Evolutionary conservation across 1,284 basidiomycete species (phyloP).

Genomic region (Boletellus deceptivus): DNA sequence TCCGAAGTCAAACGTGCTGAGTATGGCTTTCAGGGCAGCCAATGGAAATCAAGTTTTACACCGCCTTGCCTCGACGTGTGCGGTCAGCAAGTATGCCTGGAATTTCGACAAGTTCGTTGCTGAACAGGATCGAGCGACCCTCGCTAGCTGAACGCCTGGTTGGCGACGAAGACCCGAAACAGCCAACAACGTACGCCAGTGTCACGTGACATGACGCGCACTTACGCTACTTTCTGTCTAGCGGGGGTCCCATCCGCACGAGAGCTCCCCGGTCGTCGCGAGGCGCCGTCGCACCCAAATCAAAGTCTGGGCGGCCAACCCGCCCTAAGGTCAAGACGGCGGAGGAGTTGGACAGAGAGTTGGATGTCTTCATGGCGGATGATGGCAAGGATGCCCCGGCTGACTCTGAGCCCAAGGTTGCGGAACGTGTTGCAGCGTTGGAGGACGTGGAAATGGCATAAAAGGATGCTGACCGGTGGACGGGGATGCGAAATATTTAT

Average conservation of each 20-base stretch:
- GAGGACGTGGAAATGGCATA: slow-evolving; percentile 57
- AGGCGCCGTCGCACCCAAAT: slow-evolving; percentile 6
- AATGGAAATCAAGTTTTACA: slow-evolving; percentile 72
- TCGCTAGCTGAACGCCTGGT: slow-evolving; percentile 31
- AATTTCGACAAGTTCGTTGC: slow-evolving; percentile 26
- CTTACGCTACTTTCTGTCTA: slow-evolving; percentile 10
- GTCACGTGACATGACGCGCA: neutral
- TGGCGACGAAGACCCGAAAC: slow-evolving; percentile 13
- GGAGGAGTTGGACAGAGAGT: slow-evolving; percentile 85
- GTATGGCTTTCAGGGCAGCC: slow-evolving; percentile 61
- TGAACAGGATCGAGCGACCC: slow-evolving; percentile 36
- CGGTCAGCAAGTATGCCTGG: slow-evolving; percentile 33
- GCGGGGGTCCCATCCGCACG: slow-evolving; percentile 24
- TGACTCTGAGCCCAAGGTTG: slow-evolving; percentile 22
- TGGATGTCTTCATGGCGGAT: slow-evolving; percentile 88
- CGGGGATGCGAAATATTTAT: slow-evolving; percentile 16
- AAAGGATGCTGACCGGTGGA: neutral
- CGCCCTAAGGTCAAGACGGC: slow-evolving; percentile 61
- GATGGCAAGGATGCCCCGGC: slow-evolving; percentile 36
- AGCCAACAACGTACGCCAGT: slow-evolving; percentile 8
- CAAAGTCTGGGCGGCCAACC: slow-evolving; percentile 18
- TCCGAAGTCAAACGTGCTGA: slow-evolving; percentile 3
- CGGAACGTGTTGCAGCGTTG: slow-evolving; percentile 18
- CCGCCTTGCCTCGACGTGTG: slow-evolving; percentile 39
- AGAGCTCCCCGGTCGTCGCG: slow-evolving; percentile 18